Conservation (phyloP, 2,329 filamentous ascomycete species). For the Juglanconis oblonga region DNA sequence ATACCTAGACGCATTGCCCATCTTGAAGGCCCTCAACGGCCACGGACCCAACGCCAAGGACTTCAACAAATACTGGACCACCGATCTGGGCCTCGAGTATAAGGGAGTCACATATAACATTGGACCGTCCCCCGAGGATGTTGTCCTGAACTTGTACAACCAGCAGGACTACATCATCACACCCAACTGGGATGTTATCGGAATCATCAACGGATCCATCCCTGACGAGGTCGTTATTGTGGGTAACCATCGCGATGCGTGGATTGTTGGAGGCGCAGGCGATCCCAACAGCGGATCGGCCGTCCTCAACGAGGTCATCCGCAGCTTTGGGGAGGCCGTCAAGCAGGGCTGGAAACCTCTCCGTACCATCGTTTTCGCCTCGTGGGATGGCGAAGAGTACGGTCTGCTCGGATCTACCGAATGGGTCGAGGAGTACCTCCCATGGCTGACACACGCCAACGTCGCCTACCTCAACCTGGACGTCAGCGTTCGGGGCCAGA, state of each 20-base stretch:
- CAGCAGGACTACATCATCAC: constrained; percentile 68
- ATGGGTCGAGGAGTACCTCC: constrained; percentile 80
- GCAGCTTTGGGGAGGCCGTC: constrained; percentile 69
- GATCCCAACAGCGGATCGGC: constrained; percentile 84
- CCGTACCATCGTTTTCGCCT: constrained; percentile 63
- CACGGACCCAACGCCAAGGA: constrained; percentile 66
- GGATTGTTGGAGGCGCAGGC: constrained; percentile 79
- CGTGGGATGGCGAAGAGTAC: constrained; percentile 75
- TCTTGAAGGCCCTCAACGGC: constrained; percentile 76
- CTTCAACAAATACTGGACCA: constrained; percentile 61
- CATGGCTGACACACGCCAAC: constrained; percentile 69
- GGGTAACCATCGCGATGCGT: constrained; percentile 90
- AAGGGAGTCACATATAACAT: constrained; percentile 41
- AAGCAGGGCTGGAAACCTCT: constrained; percentile 50
- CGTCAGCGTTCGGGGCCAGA: constrained; percentile 48
- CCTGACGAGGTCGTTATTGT: constrained; percentile 26
- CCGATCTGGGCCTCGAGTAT: constrained; percentile 43
- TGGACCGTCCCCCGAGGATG: constrained; percentile 47
- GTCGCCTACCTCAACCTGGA: constrained; percentile 82
- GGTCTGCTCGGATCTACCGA: constrained; percentile 78
- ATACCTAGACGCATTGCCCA: constrained; percentile 70
- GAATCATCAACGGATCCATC: constrained; percentile 74
- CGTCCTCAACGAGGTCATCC: constrained; percentile 73
- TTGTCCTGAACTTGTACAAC: constrained; percentile 65
- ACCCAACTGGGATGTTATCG: constrained; percentile 76